Conservation (phyloP, 352 stramenopile genomes). For the Elongisporangium senticosum region DNA sequence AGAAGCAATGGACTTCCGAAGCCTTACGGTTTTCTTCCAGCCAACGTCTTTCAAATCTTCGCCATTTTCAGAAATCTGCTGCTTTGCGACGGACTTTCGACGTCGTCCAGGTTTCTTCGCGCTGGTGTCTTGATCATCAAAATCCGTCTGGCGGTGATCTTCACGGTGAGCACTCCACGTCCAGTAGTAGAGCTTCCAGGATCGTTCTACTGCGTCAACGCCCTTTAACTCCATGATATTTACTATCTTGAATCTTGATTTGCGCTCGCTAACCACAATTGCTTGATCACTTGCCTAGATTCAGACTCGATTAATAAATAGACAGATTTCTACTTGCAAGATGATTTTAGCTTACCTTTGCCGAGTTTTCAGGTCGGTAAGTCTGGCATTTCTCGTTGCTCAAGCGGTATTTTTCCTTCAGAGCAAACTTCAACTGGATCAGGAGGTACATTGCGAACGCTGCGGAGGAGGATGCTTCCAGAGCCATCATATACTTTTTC, state of each 20-base stretch:
- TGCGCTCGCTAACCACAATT: conserved; percentile 13
- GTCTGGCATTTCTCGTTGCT: conserved; percentile 80
- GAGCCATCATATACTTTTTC: conserved; percentile 7
- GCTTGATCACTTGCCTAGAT: conserved; percentile 23
- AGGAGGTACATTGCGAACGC: conserved; percentile 65
- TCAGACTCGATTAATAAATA: background rate
- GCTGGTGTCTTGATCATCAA: conserved; percentile 32
- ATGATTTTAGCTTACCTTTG: background rate
- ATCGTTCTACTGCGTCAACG: conserved; percentile 25
- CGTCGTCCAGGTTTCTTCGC: conserved; percentile 31
- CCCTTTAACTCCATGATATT: conserved; percentile 19
- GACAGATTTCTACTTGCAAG: background rate
- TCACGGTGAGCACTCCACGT: conserved; percentile 45
- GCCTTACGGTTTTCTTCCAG: conserved; percentile 28
- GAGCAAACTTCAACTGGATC: conserved; percentile 64
- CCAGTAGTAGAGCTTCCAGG: conserved; percentile 60
- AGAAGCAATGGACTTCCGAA: conserved; percentile 22
- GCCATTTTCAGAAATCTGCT: conserved; percentile 15
- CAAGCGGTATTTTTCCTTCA: conserved; percentile 64
- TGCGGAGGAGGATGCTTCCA: background rate
- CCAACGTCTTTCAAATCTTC: conserved; percentile 10
- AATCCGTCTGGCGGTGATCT: conserved; percentile 68
- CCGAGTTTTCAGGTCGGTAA: conserved; percentile 42
- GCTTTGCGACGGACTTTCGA: conserved; percentile 22
- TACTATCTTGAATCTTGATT: conserved; percentile 14